phyloP scores from a whole-genome alignment of 78 protist genomes.

The Goniomonas avonlea region DNA sequence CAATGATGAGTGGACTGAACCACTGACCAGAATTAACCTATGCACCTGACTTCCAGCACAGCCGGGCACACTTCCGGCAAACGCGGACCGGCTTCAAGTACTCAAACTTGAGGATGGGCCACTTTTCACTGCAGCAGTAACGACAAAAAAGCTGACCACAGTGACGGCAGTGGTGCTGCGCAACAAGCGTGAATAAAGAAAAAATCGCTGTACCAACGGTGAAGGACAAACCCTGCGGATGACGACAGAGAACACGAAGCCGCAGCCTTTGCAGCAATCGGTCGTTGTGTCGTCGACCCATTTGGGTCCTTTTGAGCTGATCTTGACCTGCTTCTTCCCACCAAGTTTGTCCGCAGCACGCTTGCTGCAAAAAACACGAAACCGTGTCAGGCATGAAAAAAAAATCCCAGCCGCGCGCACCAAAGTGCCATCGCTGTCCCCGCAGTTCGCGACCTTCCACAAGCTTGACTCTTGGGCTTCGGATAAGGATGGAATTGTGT shows the following conservation, averaged over 20 bases:
- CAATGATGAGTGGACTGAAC: not conserved
- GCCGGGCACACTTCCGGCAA: constrained; percentile 12
- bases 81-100: constrained; percentile 11
- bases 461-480: too few relatives aligned
- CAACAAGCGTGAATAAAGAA: too few relatives aligned
- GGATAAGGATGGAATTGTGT: too few relatives aligned
- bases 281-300: constrained; percentile 6
- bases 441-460: too few relatives aligned
- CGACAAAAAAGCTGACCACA: constrained; percentile 8
- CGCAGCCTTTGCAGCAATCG: constrained; percentile 2
- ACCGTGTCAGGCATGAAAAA: too few relatives aligned
- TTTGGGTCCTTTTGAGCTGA: not conserved
- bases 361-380: too few relatives aligned
- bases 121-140: not conserved
- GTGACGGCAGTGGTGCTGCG: constrained; percentile 16
- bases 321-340: constrained; percentile 13
- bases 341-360: not conserved
- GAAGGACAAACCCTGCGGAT: too few relatives aligned
- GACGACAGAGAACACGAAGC: constrained; percentile 8
- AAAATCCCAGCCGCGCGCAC: too few relatives aligned
- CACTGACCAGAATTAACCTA: too few relatives aligned
- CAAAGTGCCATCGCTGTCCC: too few relatives aligned
- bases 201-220: too few relatives aligned
- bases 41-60: constrained; percentile 11
- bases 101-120: constrained; percentile 17